Conservation (phyloP, 306 rosid species). For the Sindora glabra region DNA sequence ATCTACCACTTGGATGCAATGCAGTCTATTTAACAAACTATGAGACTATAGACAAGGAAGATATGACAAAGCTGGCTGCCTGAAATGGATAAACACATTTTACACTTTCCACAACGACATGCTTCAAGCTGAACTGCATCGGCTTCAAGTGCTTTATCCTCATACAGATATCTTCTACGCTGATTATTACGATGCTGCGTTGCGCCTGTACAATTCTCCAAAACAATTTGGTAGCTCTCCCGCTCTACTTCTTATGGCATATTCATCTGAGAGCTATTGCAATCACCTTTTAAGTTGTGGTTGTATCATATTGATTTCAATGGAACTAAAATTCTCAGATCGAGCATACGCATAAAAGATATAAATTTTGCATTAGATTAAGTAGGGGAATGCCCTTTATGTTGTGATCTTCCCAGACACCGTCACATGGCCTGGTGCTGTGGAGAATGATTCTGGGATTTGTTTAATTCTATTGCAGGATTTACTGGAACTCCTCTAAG, state of each 20-base stretch:
- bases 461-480: neutral
- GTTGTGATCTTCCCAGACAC: neutral
- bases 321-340: neutral
- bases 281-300: too few species aligned
- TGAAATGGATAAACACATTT: constrained; percentile 36
- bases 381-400: neutral
- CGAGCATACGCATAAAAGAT: neutral
- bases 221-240: constrained; percentile 29
- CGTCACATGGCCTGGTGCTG: neutral
- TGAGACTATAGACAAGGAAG: constrained; percentile 3
- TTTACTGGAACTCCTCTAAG: neutral
- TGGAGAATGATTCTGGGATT: neutral
- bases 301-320: neutral
- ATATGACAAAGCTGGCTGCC: constrained; percentile 41
- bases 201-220: constrained; percentile 26
- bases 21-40: constrained; percentile 19
- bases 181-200: constrained; percentile 36
- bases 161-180: constrained; percentile 36
- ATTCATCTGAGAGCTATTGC: neutral
- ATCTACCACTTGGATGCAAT: constrained; percentile 49
- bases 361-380: neutral
- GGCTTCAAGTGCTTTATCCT: constrained; percentile 31
- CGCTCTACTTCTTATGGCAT: neutral
- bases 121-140: constrained; percentile 29
- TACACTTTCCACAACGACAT: constrained; percentile 28